phyloP scores from a whole-genome alignment of 2,329 filamentous ascomycete genomes.

The Penicillium janthinellum region DNA sequence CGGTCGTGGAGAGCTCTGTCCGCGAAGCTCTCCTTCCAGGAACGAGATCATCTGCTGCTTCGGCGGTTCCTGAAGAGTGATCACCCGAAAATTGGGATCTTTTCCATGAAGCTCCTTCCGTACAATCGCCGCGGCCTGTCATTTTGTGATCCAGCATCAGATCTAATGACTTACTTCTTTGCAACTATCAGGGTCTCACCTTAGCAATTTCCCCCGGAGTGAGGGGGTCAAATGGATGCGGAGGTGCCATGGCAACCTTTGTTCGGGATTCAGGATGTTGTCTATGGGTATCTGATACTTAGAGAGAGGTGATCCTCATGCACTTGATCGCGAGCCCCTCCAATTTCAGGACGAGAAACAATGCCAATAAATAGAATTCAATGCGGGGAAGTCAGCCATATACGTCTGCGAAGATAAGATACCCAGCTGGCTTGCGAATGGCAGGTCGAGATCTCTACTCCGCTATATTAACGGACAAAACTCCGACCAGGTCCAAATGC shows the following conservation, averaged over 20 bases:
- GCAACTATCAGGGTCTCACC: conserved; percentile 16
- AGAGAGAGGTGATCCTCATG: background rate
- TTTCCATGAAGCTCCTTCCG: conserved; percentile 38
- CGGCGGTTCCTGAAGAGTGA: conserved; percentile 54
- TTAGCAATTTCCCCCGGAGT: conserved; percentile 33
- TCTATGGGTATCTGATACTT: background rate
- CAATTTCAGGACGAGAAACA: background rate
- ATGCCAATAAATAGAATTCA: too few relatives aligned
- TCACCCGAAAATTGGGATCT: conserved; percentile 50
- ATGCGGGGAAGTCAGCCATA: background rate
- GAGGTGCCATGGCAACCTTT: conserved; percentile 20
- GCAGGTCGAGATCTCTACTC: background rate
- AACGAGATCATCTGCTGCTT: conserved; percentile 53
- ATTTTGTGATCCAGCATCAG: conserved; percentile 14
- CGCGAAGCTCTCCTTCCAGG: conserved; percentile 48
- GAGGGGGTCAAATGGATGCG: conserved; percentile 37
- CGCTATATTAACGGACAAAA: background rate
- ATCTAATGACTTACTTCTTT: background rate
- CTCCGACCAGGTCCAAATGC: background rate
- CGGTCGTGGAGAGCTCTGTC: conserved; percentile 26
- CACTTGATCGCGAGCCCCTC: background rate
- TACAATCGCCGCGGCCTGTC: conserved; percentile 32
- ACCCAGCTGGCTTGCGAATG: background rate
- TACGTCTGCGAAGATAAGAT: background rate
- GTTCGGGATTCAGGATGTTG: background rate